Base-by-base conservation (phyloP, 148 eudicot genomes). In the Camellia sinensis region DNA sequence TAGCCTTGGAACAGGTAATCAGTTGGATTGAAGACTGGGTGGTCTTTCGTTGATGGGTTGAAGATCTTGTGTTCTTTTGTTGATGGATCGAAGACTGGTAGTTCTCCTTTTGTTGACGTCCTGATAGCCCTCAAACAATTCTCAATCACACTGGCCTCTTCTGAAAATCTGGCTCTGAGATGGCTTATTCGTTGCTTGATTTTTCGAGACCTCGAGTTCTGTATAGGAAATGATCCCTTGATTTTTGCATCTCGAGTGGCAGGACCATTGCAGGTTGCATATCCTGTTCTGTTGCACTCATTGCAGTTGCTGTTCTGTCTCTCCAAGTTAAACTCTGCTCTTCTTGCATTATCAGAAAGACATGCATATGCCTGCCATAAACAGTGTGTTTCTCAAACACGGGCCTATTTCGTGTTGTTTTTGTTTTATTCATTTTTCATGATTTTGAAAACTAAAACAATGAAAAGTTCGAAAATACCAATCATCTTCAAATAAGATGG, bases 301-400 rank as follows among this genome's bases (percentile, higher is more conserved):
- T 17, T 73, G 82, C 94, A 92, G 43, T 62, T 18, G 79, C 79
- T 89, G 21, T 74, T 89, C 74, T 40, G 46, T 50, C 92, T 89
- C 57, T 89, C 90, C 69, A 86, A 72, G 84, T 92, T 86, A 83
- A 94, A 92, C 6, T 82, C 84, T 71, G 78, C 83, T 78, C 97
- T 84, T 79, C 76, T 89, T 78, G 85, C 62, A 45, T 84, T 82
- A 62, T 90, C 89, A 2, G 88, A 87, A 40, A 94, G 85, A 67
- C 93, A 92, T 53, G 76, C 85, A 74, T 91, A 92, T 80, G 98
- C 98, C 98, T 94, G 90, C 72, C 67, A 61, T 19, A 22, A 79
- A 54, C 62, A 48, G 15, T 21, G 12, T 9, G 37, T 71, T 17
- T 3, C 22, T 61, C 37, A 29, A 29, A 29, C 37, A 29, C 37